Percentiles rank a stretch among this genome's conserved stretches.
Evolutionary conservation across 805 yeast species (phyloP).

Genomic region (Schwanniomyces yamadae): DNA sequence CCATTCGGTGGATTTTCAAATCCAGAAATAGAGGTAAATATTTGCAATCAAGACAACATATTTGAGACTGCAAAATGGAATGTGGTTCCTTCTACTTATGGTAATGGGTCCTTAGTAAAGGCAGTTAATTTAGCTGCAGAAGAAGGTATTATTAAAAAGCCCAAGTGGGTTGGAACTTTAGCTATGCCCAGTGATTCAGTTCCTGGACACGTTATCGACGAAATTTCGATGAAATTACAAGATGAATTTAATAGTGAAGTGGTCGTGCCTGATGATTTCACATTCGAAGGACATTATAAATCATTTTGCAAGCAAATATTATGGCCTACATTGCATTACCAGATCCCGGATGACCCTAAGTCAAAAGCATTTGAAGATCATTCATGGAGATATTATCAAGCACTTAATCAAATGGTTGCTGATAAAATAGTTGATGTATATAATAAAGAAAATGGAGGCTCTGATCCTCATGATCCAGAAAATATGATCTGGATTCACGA

Average conservation of each 20-base stretch:
- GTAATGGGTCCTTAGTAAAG: slow-evolving; percentile 86
- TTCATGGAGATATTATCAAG: slow-evolving; percentile 83
- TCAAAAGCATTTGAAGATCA: slow-evolving; percentile 94
- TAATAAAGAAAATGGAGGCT: slow-evolving; percentile 47
- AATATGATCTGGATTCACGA: slow-evolving; percentile 93
- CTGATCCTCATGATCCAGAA: slow-evolving; percentile 37
- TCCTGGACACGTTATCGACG: slow-evolving; percentile 51
- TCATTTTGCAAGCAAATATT: slow-evolving; percentile 90
- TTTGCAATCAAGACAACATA: slow-evolving; percentile 41
- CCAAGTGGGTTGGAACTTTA: slow-evolving; percentile 83
- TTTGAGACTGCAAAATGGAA: slow-evolving; percentile 70
- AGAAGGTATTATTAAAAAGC: slow-evolving; percentile 31
- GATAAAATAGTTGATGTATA: slow-evolving; percentile 68
- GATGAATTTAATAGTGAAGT: slow-evolving; percentile 58
- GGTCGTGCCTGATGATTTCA: slow-evolving; percentile 71
- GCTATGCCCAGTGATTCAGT: slow-evolving; percentile 90
- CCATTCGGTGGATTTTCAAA: slow-evolving; percentile 77
- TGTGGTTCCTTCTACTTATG: slow-evolving; percentile 64
- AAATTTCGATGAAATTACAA: slow-evolving; percentile 49
- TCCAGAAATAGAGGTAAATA: slow-evolving; percentile 51
- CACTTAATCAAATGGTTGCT: slow-evolving; percentile 76
- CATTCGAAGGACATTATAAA: slow-evolving; percentile 87
- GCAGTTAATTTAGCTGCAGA: slow-evolving; percentile 66
- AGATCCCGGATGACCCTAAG: slow-evolving; percentile 92
- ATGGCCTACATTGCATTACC: slow-evolving; percentile 95